These are phyloP conservation scores for Thraustotheca clavata DNA, from an alignment of 352 stramenopile species.

Conservation along the genomic window DNA sequence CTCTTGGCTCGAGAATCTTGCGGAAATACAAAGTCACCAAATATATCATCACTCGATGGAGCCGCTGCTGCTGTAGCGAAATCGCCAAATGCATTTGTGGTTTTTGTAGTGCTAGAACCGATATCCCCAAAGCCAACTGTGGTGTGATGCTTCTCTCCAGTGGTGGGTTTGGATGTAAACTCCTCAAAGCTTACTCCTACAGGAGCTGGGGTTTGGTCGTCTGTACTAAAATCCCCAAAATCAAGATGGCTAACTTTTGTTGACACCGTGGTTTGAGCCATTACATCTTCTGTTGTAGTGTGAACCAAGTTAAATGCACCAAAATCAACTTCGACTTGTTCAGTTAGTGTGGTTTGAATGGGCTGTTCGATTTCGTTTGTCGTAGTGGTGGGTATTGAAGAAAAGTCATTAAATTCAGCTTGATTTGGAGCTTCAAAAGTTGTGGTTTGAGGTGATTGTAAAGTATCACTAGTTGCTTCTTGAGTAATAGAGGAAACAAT, in stretches of 20 bases:
- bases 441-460: background rate
- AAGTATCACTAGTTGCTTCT: background rate
- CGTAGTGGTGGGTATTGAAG: background rate
- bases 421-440: background rate
- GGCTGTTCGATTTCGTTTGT: background rate
- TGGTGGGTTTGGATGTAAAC: background rate
- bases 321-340: background rate
- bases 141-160: background rate
- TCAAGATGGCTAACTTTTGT: too few species aligned
- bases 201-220: background rate
- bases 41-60: slow-evolving; percentile 9
- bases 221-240: background rate
- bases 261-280: too few species aligned
- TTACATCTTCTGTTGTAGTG: background rate
- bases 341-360: background rate
- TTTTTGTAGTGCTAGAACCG: background rate
- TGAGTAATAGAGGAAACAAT: background rate
- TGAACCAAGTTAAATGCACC: background rate
- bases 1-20: background rate
- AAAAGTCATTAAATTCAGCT: background rate
- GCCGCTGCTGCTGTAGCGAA: background rate
- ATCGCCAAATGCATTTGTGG: background rate
- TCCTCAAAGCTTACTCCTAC: background rate
- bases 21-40: slow-evolving; percentile 14
- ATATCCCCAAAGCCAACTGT: background rate